phyloP scores from a whole-genome alignment of 345 rosid species.

The Turritis glabra region DNA sequence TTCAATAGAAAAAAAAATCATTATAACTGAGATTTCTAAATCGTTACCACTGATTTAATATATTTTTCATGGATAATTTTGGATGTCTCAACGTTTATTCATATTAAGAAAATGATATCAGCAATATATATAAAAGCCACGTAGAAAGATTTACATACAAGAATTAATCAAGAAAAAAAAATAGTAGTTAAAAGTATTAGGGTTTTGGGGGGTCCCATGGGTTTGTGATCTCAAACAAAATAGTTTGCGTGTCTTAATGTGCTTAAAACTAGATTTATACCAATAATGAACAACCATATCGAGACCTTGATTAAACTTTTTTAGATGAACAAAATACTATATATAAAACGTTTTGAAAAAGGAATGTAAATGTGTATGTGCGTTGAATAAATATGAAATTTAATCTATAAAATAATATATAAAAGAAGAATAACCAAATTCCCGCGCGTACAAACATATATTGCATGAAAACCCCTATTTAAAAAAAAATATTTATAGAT shows the following conservation, averaged over 20 bases:
- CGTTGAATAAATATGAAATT: neutral
- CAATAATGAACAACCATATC: slow-evolving; percentile 36
- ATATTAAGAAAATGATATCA: slow-evolving; percentile 8
- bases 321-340: neutral
- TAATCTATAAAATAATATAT: neutral
- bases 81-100: slow-evolving; percentile 6
- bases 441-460: neutral
- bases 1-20: neutral
- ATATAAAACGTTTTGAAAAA: neutral
- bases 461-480: neutral
- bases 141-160: neutral
- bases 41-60: neutral
- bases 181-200: slow-evolving; percentile 25
- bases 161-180: neutral
- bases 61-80: neutral
- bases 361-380: neutral
- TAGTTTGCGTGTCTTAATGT: slow-evolving; percentile 36
- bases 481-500: neutral
- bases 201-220: slow-evolving; percentile 34
- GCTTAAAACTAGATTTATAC: slow-evolving; percentile 35
- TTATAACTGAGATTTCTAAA: neutral
- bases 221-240: slow-evolving; percentile 11
- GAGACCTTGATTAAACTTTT: slow-evolving; percentile 12
- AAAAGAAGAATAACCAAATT: neutral
- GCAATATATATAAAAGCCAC: slow-evolving; percentile 18